A percentile compares a stretch with the other conserved stretches of the same genome.
Evolutionary conservation across 2,329 filamentous ascomycete genomes (phyloP).

Genomic region (Xylariomycetidae sp.): DNA sequence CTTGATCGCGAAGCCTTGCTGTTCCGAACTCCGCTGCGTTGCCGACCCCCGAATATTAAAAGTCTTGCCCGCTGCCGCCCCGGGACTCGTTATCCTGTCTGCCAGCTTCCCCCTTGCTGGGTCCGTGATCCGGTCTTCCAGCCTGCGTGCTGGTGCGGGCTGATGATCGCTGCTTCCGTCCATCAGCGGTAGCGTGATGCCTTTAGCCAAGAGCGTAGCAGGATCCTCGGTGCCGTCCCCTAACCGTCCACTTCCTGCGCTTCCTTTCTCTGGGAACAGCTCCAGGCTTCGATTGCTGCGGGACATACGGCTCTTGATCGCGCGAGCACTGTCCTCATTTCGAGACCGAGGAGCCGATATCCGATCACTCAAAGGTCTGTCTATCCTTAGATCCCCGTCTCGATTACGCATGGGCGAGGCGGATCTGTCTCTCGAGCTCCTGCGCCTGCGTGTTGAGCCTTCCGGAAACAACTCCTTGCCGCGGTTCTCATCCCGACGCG

Average conservation of each 20-base stretch:
- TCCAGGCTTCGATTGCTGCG: slow-evolving; percentile 46
- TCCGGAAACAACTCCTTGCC: slow-evolving; percentile 62
- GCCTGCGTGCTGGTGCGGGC: slow-evolving; percentile 11
- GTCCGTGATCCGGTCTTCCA: slow-evolving; percentile 25
- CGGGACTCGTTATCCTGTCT: slow-evolving; percentile 29
- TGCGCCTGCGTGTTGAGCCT: slow-evolving; percentile 22
- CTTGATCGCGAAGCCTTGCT: slow-evolving; percentile 63
- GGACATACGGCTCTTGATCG: slow-evolving; percentile 38
- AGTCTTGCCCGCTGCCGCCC: slow-evolving; percentile 25
- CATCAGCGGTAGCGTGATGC: slow-evolving; percentile 44
- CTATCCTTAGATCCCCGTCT: slow-evolving; percentile 37
- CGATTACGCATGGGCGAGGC: slow-evolving; percentile 44
- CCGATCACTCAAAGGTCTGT: slow-evolving; percentile 23
- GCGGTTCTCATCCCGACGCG: slow-evolving; percentile 35
- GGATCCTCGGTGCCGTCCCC: slow-evolving; percentile 51
- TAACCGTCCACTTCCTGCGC: slow-evolving; percentile 40
- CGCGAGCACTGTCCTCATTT: slow-evolving; percentile 40
- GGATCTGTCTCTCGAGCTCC: slow-evolving; percentile 41
- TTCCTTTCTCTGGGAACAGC: slow-evolving; percentile 49
- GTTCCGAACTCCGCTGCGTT: slow-evolving; percentile 38
- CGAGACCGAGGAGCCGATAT: slow-evolving; percentile 25
- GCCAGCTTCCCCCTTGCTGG: slow-evolving; percentile 25
- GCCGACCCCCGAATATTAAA: slow-evolving; percentile 60
- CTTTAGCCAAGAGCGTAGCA: slow-evolving; percentile 43
- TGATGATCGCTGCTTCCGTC: slow-evolving; percentile 35